These are phyloP conservation scores for Scedosporium dehoogii DNA, from an alignment of 2,329 filamentous ascomycete genomes.

Conservation along the genomic window DNA sequence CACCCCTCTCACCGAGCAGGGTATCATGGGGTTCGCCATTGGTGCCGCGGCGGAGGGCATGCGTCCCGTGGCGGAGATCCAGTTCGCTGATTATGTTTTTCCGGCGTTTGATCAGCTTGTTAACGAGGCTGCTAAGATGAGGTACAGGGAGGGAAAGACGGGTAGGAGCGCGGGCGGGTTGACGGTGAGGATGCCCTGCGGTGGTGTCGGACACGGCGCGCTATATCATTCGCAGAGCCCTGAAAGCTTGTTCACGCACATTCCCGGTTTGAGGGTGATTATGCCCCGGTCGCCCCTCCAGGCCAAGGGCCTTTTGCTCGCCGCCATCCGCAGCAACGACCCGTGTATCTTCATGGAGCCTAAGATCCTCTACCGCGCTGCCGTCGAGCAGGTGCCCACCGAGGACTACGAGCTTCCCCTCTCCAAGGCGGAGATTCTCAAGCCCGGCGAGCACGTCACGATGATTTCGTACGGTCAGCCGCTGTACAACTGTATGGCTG, in stretches of 20 bases:
- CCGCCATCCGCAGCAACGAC: conserved; percentile 70
- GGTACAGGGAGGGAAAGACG: conserved; percentile 59
- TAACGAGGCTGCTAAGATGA: conserved; percentile 83
- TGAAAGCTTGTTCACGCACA: conserved; percentile 78
- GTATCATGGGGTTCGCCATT: conserved; percentile 87
- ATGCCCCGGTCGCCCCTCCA: conserved; percentile 79
- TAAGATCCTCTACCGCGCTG: conserved; percentile 84
- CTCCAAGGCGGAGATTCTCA: conserved; percentile 75
- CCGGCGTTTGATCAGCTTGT: conserved; percentile 91
- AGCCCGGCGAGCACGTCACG: conserved; percentile 70
- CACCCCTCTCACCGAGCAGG: conserved; percentile 87
- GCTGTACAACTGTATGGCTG: conserved; percentile 70
- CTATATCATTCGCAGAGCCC: conserved; percentile 85
- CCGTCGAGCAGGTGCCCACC: conserved; percentile 81
- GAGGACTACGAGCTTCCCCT: conserved; percentile 75
- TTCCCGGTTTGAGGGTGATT: conserved; percentile 76
- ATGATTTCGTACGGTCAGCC: conserved; percentile 85
- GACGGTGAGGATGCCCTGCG: conserved; percentile 83
- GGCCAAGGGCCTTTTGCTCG: conserved; percentile 76
- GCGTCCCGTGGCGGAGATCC: conserved; percentile 87
- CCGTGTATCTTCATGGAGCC: conserved; percentile 91
- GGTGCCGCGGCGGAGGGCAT: conserved; percentile 85
- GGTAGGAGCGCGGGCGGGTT: conserved; percentile 61
- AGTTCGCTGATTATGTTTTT: conserved; percentile 91
- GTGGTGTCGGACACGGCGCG: conserved; percentile 80